Evolutionary conservation across 495 filamentous ascomycete genomes (phyloP).

Genomic region (Xylaria scruposa): DNA sequence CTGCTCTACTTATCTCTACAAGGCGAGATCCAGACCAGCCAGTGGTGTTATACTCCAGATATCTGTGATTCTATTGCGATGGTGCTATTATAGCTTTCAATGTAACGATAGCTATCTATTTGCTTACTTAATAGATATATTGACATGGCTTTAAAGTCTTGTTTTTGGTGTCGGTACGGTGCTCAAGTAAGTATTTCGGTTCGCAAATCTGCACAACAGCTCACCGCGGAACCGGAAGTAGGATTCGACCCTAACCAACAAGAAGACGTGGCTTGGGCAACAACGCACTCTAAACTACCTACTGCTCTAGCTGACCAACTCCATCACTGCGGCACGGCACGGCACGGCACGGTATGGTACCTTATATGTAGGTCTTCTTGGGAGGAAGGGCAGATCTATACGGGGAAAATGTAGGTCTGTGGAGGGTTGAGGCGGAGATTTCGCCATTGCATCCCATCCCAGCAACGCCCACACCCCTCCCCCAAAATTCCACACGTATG

Average conservation of each 20-base stretch:
- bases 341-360: conserved; percentile 21
- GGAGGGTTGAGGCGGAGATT: conserved; percentile 19
- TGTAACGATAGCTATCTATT: not conserved
- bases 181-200: not conserved
- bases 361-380: conserved; percentile 14
- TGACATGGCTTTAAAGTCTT: not conserved
- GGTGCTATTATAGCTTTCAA: not conserved
- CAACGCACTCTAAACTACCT: not conserved
- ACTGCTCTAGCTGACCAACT: not conserved
- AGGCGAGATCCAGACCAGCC: not conserved
- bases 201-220: not conserved
- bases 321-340: conserved; percentile 23
- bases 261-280: not conserved
- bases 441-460: not conserved
- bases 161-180: not conserved
- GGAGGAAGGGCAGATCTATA: conserved; percentile 5
- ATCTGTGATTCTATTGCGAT: not conserved
- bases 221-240: conserved; percentile 12
- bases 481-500: not conserved
- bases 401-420: conserved; percentile 17
- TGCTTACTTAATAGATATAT: not conserved
- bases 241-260: not conserved
- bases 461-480: not conserved
- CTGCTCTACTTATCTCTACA: not conserved
- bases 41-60: not conserved